These are phyloP conservation scores for Apiotrichum brassicae DNA, from an alignment of 1,284 basidiomycete species.

Conservation along the genomic window DNA sequence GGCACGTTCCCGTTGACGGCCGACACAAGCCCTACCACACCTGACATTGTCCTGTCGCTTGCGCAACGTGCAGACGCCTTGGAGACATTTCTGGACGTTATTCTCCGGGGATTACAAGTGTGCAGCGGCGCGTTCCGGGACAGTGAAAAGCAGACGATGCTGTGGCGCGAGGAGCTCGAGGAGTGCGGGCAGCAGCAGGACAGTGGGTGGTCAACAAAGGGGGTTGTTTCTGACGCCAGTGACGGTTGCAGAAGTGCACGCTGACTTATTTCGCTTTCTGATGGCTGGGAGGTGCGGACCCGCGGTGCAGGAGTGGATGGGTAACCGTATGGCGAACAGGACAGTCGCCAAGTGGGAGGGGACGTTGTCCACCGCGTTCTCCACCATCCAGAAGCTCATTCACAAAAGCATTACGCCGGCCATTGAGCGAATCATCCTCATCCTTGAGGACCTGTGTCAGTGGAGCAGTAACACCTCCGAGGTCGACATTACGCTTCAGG, in stretches of 20 bases:
- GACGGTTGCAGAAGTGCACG: slow-evolving; percentile 29
- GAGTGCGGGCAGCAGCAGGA: slow-evolving; percentile 38
- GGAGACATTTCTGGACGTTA: slow-evolving; percentile 20
- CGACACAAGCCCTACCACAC: neutral
- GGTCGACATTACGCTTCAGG: slow-evolving; percentile 1
- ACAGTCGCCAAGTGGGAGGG: slow-evolving; percentile 41
- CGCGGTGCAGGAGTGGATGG: slow-evolving; percentile 41
- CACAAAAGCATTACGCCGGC: slow-evolving; percentile 36
- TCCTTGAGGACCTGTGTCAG: slow-evolving; percentile 36
- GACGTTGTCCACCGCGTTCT: slow-evolving; percentile 24
- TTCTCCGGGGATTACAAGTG: slow-evolving; percentile 33
- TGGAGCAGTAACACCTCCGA: slow-evolving; percentile 18
- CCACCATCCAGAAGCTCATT: slow-evolving; percentile 30
- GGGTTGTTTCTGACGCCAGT: too few species aligned
- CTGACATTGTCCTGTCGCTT: slow-evolving; percentile 13
- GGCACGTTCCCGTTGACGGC: slow-evolving; percentile 24
- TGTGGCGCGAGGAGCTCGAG: slow-evolving; percentile 42
- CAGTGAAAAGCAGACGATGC: slow-evolving; percentile 39
- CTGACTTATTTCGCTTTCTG: slow-evolving; percentile 39
- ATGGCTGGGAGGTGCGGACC: slow-evolving; percentile 34
- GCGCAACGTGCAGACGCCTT: slow-evolving; percentile 28
- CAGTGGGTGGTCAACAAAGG: slow-evolving; percentile 33
- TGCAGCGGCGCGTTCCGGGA: slow-evolving; percentile 28
- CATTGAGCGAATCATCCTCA: slow-evolving; percentile 32
- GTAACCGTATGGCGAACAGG: slow-evolving; percentile 36